Evolutionary conservation across 1,139 yeast species (phyloP).

Genomic region (Wickerhamomyces sp.): DNA sequence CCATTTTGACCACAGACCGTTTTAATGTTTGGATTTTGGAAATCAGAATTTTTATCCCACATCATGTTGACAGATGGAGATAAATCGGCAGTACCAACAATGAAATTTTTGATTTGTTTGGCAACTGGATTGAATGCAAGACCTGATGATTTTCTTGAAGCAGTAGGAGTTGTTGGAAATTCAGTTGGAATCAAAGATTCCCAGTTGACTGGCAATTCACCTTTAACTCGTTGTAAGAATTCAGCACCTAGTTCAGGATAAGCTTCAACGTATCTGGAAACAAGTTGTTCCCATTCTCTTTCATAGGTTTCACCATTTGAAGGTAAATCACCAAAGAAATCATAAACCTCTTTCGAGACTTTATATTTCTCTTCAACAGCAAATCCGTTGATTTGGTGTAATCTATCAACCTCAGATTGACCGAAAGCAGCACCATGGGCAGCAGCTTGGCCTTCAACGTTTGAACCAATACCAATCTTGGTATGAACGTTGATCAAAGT

Average conservation of each 20-base stretch:
- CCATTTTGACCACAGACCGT: slow-evolving; percentile 27
- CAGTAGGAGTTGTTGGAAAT: slow-evolving; percentile 21
- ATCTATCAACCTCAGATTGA: slow-evolving; percentile 22
- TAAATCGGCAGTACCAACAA: slow-evolving; percentile 29
- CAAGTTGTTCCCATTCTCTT: slow-evolving; percentile 19
- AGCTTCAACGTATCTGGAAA: slow-evolving; percentile 13
- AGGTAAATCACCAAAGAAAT: slow-evolving; percentile 20
- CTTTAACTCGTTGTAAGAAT: slow-evolving; percentile 21
- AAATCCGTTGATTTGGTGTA: slow-evolving; percentile 22
- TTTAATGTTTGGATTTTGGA: slow-evolving; percentile 25
- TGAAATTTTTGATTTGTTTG: slow-evolving; percentile 19
- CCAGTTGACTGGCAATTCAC: slow-evolving; percentile 26
- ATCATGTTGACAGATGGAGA: slow-evolving; percentile 28
- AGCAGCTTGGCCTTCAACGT: slow-evolving; percentile 24
- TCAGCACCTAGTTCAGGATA: slow-evolving; percentile 25
- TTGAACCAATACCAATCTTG: slow-evolving; percentile 29
- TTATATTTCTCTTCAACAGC: slow-evolving; percentile 16
- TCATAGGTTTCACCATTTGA: slow-evolving; percentile 19
- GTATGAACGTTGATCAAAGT: slow-evolving; percentile 31
- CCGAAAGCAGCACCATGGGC: slow-evolving; percentile 32
- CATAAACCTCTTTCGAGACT: slow-evolving; percentile 24
- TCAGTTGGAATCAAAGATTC: slow-evolving; percentile 18
- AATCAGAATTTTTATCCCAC: slow-evolving; percentile 26
- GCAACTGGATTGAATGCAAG: slow-evolving; percentile 23
- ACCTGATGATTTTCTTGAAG: slow-evolving; percentile 27